Evolutionary conservation across 768 basidiomycete species (phyloP).

Genomic region (Piloderma croceum): DNA sequence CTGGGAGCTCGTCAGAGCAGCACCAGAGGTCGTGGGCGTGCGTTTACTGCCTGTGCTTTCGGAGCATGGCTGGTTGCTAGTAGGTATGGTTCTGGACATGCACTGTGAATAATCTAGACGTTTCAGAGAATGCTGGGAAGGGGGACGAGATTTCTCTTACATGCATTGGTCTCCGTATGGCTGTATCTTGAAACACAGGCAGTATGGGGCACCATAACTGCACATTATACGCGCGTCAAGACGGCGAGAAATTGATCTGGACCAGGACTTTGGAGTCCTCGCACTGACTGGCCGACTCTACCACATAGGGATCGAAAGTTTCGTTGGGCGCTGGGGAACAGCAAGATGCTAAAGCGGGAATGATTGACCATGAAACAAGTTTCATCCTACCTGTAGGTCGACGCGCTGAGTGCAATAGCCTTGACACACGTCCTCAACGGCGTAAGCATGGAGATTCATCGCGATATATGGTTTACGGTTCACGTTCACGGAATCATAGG

Average conservation of each 20-base stretch:
- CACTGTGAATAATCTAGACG: conserved; percentile 50
- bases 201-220: conserved; percentile 40
- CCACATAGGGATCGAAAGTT: conserved; percentile 41
- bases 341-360: not conserved
- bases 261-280: not conserved
- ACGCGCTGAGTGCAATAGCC: too few species aligned
- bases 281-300: conserved; percentile 35
- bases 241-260: not conserved
- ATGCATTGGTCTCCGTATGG: conserved; percentile 36
- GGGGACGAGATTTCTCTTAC: conserved; percentile 18
- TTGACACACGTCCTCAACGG: too few species aligned
- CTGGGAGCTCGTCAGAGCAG: conserved; percentile 26
- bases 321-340: conserved; percentile 26
- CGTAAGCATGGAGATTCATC: too few species aligned
- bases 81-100: conserved; percentile 30
- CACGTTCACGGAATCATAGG: too few species aligned
- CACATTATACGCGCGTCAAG: not conserved
- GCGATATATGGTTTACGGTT: too few species aligned
- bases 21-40: conserved; percentile 16
- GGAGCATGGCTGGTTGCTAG: conserved; percentile 6
- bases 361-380: not conserved
- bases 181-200: conserved; percentile 40
- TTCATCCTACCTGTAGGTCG: too few species aligned
- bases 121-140: not conserved
- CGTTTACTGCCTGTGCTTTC: conserved; percentile 15